These are phyloP conservation scores for Pythium sp. DNA, from an alignment of 352 stramenopile species.

Conservation along the genomic window DNA sequence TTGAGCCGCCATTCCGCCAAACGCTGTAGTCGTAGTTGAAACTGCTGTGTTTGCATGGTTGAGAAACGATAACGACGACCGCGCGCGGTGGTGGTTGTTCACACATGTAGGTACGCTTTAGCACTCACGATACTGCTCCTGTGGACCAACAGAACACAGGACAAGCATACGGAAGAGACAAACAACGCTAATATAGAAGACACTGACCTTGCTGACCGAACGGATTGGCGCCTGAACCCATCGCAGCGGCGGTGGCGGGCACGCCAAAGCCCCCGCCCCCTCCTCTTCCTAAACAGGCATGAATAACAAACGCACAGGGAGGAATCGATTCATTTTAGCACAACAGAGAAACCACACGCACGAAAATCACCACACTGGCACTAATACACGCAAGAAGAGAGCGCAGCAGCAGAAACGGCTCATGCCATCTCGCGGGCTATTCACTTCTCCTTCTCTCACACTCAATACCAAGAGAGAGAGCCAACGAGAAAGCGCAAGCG, in stretches of 20 bases:
- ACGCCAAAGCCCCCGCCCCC: slow-evolving; percentile 8
- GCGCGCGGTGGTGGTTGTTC: neutral
- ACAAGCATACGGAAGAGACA: neutral
- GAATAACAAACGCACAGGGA: neutral
- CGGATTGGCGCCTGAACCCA: slow-evolving; percentile 23
- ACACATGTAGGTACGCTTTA: neutral
- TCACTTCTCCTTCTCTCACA: neutral
- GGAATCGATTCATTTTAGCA: neutral
- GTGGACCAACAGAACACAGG: slow-evolving; percentile 1
- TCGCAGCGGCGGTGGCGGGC: neutral
- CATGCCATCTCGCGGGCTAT: neutral
- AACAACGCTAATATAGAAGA: neutral
- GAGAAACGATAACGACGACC: slow-evolving; percentile 3
- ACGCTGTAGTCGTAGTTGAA: slow-evolving; percentile 22
- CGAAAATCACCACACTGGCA: neutral
- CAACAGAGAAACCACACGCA: neutral
- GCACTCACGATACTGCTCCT: neutral
- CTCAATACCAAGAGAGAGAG: neutral
- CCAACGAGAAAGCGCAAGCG: neutral
- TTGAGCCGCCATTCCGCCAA: slow-evolving; percentile 21
- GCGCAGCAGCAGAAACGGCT: neutral
- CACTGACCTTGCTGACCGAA: slow-evolving; percentile 43
- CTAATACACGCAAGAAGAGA: neutral
- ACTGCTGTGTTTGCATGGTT: slow-evolving; percentile 6
- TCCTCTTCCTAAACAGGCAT: neutral